Conservation (phyloP, 2,329 filamentous ascomycete species). For the Aspergillus sp. region DNA sequence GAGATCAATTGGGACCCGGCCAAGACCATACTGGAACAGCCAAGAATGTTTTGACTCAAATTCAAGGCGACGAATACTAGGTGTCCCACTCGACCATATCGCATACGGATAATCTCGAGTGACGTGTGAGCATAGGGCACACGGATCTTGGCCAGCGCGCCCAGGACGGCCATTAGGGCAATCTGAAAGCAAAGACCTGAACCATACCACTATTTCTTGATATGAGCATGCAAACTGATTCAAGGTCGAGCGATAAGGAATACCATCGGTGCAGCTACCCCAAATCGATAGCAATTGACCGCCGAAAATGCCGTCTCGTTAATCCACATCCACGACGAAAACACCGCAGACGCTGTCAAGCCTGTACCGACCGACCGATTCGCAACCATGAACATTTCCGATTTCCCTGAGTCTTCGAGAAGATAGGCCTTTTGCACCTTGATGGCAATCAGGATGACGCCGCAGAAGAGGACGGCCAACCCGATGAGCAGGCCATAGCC, state of each 20-base stretch:
- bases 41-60: conserved; percentile 38
- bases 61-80: conserved; percentile 37
- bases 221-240: not conserved
- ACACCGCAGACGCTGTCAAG: conserved; percentile 30
- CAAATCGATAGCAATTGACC: conserved; percentile 27
- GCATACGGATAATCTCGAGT: conserved; percentile 42
- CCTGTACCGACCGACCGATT: conserved; percentile 31
- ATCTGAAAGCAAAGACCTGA: conserved; percentile 42
- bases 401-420: conserved; percentile 29
- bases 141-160: conserved; percentile 43
- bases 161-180: conserved; percentile 43
- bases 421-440: conserved; percentile 35
- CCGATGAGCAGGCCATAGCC: conserved; percentile 44
- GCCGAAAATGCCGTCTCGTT: conserved; percentile 30
- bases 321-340: conserved; percentile 35
- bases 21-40: conserved; percentile 41
- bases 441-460: conserved; percentile 41
- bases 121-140: conserved; percentile 46
- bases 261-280: conserved; percentile 29
- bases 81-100: conserved; percentile 40
- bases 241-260: not conserved
- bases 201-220: conserved; percentile 25
- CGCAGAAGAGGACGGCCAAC: conserved; percentile 41
- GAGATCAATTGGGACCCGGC: conserved; percentile 39
- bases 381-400: conserved; percentile 37